phyloP scores from a whole-genome alignment of 2,329 filamentous ascomycete genomes.

The Clonostachys rhizophaga region DNA sequence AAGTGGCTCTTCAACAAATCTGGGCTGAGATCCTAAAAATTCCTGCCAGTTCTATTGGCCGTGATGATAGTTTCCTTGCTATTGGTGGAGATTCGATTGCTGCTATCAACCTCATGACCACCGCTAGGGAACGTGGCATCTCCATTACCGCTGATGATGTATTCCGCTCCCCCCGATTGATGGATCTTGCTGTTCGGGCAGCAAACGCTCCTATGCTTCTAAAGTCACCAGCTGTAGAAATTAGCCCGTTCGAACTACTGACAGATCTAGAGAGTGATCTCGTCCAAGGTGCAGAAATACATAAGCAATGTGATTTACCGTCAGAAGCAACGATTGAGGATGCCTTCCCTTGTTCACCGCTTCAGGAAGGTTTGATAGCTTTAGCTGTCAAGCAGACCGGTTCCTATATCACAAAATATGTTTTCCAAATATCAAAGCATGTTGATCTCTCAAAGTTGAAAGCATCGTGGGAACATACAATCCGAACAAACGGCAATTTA shows the following conservation, averaged over 20 bases:
- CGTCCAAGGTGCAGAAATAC: neutral
- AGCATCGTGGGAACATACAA: neutral
- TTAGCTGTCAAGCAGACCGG: neutral
- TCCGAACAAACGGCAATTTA: neutral
- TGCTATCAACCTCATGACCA: constrained; percentile 5
- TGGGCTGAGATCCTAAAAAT: constrained; percentile 10
- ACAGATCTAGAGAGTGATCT: neutral
- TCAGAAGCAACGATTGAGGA: neutral
- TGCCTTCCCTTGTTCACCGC: constrained; percentile 1
- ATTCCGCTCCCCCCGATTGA: constrained; percentile 1
- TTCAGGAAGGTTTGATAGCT: constrained; percentile 2
- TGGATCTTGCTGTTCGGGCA: neutral
- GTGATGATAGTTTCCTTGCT: constrained; percentile 6
- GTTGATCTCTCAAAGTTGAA: neutral
- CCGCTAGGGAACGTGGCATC: constrained; percentile 1
- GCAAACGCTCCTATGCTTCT: neutral
- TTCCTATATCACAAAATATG: neutral
- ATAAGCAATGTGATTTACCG: neutral
- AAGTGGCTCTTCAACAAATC: constrained; percentile 23
- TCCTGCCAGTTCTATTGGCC: constrained; percentile 1
- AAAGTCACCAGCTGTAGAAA: neutral
- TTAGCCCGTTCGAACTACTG: constrained; percentile 1
- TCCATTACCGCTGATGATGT: neutral
- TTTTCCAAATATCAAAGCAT: neutral
- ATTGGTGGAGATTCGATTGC: constrained; percentile 10